Evolutionary conservation across 1,139 yeast species (phyloP).

Genomic region (Magnusiomyces ingens): DNA sequence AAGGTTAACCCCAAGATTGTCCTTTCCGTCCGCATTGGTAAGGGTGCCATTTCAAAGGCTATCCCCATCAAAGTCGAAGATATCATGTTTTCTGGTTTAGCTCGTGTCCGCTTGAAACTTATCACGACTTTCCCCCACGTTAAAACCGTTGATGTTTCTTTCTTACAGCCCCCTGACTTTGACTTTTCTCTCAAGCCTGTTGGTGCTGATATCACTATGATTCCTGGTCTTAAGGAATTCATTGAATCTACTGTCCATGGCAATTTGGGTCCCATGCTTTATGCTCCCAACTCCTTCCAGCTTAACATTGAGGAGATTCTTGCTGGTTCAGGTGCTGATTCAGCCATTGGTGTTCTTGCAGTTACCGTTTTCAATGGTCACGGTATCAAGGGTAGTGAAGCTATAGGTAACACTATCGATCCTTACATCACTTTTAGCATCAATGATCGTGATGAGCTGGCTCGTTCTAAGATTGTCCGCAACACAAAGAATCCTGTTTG

Average conservation of each 20-base stretch:
- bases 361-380: slow-evolving; percentile 61
- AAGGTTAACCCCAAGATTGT: slow-evolving; percentile 70
- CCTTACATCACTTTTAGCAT: slow-evolving; percentile 67
- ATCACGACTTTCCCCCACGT: slow-evolving; percentile 88
- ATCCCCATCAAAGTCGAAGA: slow-evolving; percentile 40
- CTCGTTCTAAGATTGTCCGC: slow-evolving; percentile 57
- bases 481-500: slow-evolving; percentile 70
- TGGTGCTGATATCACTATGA: slow-evolving; percentile 79
- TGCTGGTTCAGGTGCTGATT: slow-evolving; percentile 73
- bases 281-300: slow-evolving; percentile 86
- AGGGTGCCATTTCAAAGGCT: slow-evolving; percentile 36
- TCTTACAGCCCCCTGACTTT: slow-evolving; percentile 78
- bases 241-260: slow-evolving; percentile 79
- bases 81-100: slow-evolving; percentile 56
- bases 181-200: slow-evolving; percentile 71
- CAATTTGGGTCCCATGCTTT: slow-evolving; percentile 80
- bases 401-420: slow-evolving; percentile 73
- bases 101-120: slow-evolving; percentile 80
- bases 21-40: slow-evolving; percentile 37
- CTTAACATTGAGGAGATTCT: slow-evolving; percentile 83
- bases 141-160: slow-evolving; percentile 78
- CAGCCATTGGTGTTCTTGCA: slow-evolving; percentile 81
- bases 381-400: slow-evolving; percentile 58
- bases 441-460: slow-evolving; percentile 46
- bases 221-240: slow-evolving; percentile 81